Base-by-base conservation (phyloP, 2,329 filamentous ascomycete genomes). In the Fusarium temperatum region DNA sequence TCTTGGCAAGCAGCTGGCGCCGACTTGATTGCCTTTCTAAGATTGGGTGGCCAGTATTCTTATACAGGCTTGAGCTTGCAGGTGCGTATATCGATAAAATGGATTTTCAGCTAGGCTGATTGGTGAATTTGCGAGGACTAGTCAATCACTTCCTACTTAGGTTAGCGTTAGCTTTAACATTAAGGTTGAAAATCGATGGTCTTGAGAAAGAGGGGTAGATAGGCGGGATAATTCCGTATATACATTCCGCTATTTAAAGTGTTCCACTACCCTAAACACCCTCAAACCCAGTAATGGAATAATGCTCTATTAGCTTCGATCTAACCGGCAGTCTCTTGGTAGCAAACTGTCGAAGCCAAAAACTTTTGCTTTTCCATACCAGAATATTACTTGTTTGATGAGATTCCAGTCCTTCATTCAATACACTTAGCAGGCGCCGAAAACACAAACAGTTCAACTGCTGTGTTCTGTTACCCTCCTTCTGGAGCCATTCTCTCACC, bases 101-200 rank as follows among this genome's bases (percentile, higher is more conserved):
- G 18, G 2, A 30, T 6, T 18, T 1, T 30, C 22, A 22, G 26
- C 12, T 20, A 11, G 5, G 20, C 18, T 50, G 28, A 51, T 66
- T 66, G 61, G 61, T 26, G 12, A 3, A 6, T 20, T 22, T 11
- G 3, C 26, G 15, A 22, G 2, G 13, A 20, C 11, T 10, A 6
- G 54, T 26, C 32, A 26, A 68, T 38, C 30, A 8, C 39, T 55
- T 2, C 55, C 11, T n/a, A 2, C 18, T 50, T 18, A 7, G 30
- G 63, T 44, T 68, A 68, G 48, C 6, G 1, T 14, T 3, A 6
- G 1, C 17, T 56, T 68, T 18, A 50, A 51, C 56, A 44, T 47
- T 68, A 18, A 17, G 18, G 26, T 63, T 44, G 56, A 56, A 61
- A 68, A 63, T 24, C 32, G 20, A 36, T n/a, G 38, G 28, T 17